Evolutionary conservation across 768 basidiomycete species (phyloP).

Genomic region (Agaricus sinodeliciosus): DNA sequence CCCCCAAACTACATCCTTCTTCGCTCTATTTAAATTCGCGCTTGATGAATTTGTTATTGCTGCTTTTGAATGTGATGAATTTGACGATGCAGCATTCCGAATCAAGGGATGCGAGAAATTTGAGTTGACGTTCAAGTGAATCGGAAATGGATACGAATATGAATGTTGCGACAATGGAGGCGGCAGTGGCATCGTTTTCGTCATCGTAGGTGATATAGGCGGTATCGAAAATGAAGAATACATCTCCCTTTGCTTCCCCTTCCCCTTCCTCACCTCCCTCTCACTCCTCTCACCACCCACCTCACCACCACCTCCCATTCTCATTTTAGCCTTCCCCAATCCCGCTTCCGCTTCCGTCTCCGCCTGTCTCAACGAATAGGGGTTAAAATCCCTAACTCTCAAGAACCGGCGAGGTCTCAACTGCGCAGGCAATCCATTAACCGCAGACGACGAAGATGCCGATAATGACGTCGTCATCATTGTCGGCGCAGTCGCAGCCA

Average conservation of each 20-base stretch:
- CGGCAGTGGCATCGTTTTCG: neutral
- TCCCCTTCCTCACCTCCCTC: constrained; percentile 14
- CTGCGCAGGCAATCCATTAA: neutral
- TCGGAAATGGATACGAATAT: neutral
- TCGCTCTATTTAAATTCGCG: neutral
- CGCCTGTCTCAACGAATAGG: constrained; percentile 21
- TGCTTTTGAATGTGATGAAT: neutral
- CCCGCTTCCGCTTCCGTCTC: constrained; percentile 8
- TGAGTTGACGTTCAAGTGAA: constrained; percentile 1
- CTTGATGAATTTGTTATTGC: neutral
- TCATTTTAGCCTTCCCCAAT: neutral
- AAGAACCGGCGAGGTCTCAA: constrained; percentile 17
- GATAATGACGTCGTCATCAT: neutral
- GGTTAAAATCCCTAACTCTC: constrained; percentile 26
- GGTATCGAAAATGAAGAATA: neutral
- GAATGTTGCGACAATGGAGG: neutral
- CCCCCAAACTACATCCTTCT: constrained; percentile 19
- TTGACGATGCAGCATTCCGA: neutral
- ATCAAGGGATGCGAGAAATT: neutral
- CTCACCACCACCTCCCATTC: constrained; percentile 5
- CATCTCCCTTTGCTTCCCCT: constrained; percentile 18
- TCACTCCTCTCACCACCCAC: too few relatives aligned
- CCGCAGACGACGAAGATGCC: neutral
- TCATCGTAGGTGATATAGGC: too few relatives aligned
- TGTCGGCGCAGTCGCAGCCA: too few relatives aligned